Conservation (phyloP, 1,284 basidiomycete species). For the Ganoderma multipileum region DNA sequence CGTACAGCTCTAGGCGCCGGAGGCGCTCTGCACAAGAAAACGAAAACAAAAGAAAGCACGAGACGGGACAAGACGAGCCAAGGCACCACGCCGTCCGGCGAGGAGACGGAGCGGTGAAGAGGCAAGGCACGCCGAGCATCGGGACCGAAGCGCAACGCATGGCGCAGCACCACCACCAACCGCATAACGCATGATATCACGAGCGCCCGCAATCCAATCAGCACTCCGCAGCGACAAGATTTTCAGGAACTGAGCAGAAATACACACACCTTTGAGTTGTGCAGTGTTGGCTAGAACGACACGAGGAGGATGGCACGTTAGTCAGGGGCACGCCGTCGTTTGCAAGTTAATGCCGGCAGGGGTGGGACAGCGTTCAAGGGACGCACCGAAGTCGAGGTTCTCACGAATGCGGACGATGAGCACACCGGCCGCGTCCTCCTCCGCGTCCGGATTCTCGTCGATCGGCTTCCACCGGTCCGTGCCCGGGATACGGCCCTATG, state of each 20-base stretch:
- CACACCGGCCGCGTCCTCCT: slow-evolving; percentile 79
- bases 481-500: slow-evolving; percentile 79
- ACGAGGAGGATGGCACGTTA: slow-evolving; percentile 1
- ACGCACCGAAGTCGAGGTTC: slow-evolving; percentile 80
- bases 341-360: not conserved
- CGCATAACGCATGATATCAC: not conserved
- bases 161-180: not conserved
- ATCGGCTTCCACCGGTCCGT: slow-evolving; percentile 85
- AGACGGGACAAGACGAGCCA: not conserved
- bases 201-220: not conserved
- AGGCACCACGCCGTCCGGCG: not conserved
- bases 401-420: slow-evolving; percentile 85
- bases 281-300: slow-evolving; percentile 78
- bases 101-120: not conserved
- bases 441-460: slow-evolving; percentile 78
- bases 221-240: not conserved
- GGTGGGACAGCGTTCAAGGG: not conserved
- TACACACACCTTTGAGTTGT: slow-evolving; percentile 74
- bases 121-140: not conserved
- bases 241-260: not conserved
- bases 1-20: slow-evolving; percentile 83
- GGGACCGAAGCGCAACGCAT: not conserved
- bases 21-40: slow-evolving; percentile 66
- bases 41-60: not conserved
- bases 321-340: not conserved